Conservation (phyloP, 2,329 filamentous ascomycete genomes). For the Teratosphaeria destructans region DNA sequence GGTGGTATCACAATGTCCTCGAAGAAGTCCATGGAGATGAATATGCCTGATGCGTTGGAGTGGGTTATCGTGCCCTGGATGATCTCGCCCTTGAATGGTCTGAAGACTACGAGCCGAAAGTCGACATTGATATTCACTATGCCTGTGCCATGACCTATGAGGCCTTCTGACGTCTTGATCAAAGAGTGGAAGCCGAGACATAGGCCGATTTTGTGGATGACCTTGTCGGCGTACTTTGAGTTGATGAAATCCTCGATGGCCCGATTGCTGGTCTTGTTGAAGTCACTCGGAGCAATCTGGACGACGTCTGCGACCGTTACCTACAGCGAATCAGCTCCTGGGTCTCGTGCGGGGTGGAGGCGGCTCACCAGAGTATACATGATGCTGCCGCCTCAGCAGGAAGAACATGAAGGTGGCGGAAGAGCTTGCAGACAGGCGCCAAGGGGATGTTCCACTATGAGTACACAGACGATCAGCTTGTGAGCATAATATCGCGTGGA, state of each 20-base stretch:
- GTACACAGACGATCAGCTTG: not conserved
- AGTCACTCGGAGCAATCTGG: slow-evolving; percentile 81
- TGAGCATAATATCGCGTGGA: not conserved
- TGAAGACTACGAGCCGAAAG: slow-evolving; percentile 86
- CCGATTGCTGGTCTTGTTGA: slow-evolving; percentile 68
- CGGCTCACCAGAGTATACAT: slow-evolving; percentile 18
- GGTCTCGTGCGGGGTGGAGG: not conserved
- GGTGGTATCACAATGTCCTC: slow-evolving; percentile 76
- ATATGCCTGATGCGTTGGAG: slow-evolving; percentile 56
- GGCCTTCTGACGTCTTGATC: slow-evolving; percentile 68
- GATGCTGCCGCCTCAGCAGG: not conserved
- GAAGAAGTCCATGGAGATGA: slow-evolving; percentile 77
- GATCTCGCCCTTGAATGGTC: slow-evolving; percentile 91
- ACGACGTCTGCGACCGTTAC: slow-evolving; percentile 91
- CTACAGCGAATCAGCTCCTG: slow-evolving; percentile 37
- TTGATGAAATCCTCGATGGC: slow-evolving; percentile 97
- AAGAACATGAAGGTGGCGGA: not conserved
- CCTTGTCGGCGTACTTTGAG: slow-evolving; percentile 89
- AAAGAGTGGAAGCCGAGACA: slow-evolving; percentile 92
- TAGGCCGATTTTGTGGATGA: slow-evolving; percentile 86
- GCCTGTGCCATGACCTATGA: slow-evolving; percentile 87
- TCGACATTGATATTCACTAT: slow-evolving; percentile 94
- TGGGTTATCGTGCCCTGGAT: slow-evolving; percentile 73
- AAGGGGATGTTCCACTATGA: not conserved
- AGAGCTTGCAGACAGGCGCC: not conserved